These are phyloP conservation scores for Fusarium redolens DNA, from an alignment of 2,329 filamentous ascomycete genomes.

Conservation along the genomic window DNA sequence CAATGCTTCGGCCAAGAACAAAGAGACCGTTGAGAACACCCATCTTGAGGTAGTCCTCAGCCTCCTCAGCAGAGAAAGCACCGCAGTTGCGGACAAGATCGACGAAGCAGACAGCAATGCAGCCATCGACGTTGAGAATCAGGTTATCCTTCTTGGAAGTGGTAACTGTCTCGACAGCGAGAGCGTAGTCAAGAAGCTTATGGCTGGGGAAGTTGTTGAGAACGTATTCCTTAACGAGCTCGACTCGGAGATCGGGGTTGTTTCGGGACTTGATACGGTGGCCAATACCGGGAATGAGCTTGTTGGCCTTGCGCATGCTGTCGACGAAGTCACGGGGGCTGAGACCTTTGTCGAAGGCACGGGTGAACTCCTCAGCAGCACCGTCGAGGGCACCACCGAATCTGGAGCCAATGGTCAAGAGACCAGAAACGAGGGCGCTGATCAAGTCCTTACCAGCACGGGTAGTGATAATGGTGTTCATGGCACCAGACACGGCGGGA, in stretches of 20 bases:
- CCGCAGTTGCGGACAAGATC: slow-evolving; percentile 98
- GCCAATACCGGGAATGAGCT: slow-evolving; percentile 98
- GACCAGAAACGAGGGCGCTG: slow-evolving; percentile 93
- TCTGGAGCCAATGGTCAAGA: slow-evolving; percentile 96
- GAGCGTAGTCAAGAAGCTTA: slow-evolving; percentile 98
- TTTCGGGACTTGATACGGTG: slow-evolving; percentile 99
- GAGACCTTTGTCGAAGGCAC: slow-evolving; percentile 97
- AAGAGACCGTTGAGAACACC: slow-evolving; percentile 99
- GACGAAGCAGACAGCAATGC: slow-evolving; percentile 98
- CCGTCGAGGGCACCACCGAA: slow-evolving; percentile 99
- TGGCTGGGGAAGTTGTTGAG: slow-evolving; percentile 96
- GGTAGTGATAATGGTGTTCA: slow-evolving; percentile 99
- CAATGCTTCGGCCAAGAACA: slow-evolving; percentile 95
- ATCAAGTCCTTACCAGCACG: slow-evolving; percentile 99
- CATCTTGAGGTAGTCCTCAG: slow-evolving; percentile 99
- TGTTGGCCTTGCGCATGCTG: slow-evolving; percentile 99
- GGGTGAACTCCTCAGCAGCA: slow-evolving; percentile 97
- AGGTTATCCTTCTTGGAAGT: slow-evolving; percentile 99
- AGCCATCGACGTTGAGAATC: slow-evolving; percentile 98
- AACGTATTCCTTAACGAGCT: slow-evolving; percentile 99
- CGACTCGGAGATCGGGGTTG: slow-evolving; percentile 99
- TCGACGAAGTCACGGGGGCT: slow-evolving; percentile 99
- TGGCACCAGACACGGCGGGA: slow-evolving; percentile 97
- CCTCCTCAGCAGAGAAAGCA: slow-evolving; percentile 95
- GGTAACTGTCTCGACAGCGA: slow-evolving; percentile 97